Evolutionary conservation across 2,329 filamentous ascomycete species (phyloP).

Genomic region (Knufia petricola): DNA sequence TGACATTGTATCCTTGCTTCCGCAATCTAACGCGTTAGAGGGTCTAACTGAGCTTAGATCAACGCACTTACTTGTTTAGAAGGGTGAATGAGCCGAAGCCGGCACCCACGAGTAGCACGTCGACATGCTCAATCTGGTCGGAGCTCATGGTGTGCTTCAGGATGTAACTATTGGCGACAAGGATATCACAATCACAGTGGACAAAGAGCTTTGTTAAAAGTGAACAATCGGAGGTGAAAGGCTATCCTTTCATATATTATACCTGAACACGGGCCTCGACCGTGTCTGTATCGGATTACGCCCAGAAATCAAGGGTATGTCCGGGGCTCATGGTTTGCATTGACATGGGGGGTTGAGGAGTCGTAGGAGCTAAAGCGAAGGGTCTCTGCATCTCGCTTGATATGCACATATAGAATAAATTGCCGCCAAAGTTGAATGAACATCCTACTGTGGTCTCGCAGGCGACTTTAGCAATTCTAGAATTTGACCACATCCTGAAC

Average conservation of each 20-base stretch:
- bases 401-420: no score
- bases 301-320: background rate
- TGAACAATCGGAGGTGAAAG: background rate
- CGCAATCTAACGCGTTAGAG: conserved; percentile 31
- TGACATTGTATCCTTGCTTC: conserved; percentile 38
- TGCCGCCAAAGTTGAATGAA: background rate
- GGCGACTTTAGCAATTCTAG: no score
- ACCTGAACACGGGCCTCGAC: background rate
- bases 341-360: conserved; percentile 13
- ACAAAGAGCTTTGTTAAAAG: background rate
- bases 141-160: conserved; percentile 12
- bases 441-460: no score
- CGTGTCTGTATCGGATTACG: background rate
- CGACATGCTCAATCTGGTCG: conserved; percentile 17
- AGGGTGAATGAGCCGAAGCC: conserved; percentile 39
- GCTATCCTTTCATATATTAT: background rate
- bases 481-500: no score
- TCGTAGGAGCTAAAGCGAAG: conserved; percentile 11
- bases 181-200: background rate
- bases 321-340: background rate
- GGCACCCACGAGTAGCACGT: conserved; percentile 26
- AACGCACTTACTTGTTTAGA: conserved; percentile 28
- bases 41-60: background rate
- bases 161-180: background rate
- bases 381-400: no score